These are phyloP conservation scores for Conticribra weissflogii DNA, from an alignment of 108 stramenopile species.

Conservation along the genomic window DNA sequence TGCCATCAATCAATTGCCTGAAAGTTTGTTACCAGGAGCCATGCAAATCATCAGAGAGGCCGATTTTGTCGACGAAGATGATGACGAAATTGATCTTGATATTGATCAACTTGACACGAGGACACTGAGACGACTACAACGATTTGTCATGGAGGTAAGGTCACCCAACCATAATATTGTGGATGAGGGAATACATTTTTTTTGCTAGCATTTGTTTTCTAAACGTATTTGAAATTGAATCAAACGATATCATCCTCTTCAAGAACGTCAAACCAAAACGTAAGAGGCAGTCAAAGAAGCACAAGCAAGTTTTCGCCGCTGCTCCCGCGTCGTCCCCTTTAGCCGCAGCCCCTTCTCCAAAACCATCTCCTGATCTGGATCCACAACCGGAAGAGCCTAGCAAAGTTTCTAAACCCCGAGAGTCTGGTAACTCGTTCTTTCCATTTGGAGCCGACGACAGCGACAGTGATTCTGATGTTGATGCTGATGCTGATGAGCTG, in stretches of 20 bases:
- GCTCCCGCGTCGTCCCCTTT: too few relatives aligned
- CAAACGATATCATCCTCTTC: constrained; percentile 4
- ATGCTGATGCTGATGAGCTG: too few relatives aligned
- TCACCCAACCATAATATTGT: constrained; percentile 11
- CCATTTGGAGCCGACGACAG: constrained; percentile 71
- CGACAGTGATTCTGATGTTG: constrained; percentile 81
- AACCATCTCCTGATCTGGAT: constrained; percentile 33
- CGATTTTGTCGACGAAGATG: constrained; percentile 72
- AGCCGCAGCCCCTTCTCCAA: constrained; percentile 32
- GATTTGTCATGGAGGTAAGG: constrained; percentile 86
- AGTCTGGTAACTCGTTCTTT: constrained; percentile 67
- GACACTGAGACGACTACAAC: constrained; percentile 81
- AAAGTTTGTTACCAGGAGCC: constrained; percentile 62
- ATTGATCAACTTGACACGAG: constrained; percentile 77
- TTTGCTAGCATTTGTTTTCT: constrained; percentile 25
- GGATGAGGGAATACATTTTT: constrained; percentile 12
- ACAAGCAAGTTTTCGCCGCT: constrained; percentile 59
- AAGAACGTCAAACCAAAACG: constrained; percentile 43
- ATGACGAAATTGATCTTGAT: constrained; percentile 88
- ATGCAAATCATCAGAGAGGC: constrained; percentile 88
- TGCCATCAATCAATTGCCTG: constrained; percentile 72
- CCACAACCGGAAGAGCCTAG: constrained; percentile 23
- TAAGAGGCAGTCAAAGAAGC: constrained; percentile 49
- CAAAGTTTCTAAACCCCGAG: constrained; percentile 12
- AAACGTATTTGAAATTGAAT: constrained; percentile 43